Conservation (phyloP, 495 filamentous ascomycete species). For the Recurvomyces mirabilis region DNA sequence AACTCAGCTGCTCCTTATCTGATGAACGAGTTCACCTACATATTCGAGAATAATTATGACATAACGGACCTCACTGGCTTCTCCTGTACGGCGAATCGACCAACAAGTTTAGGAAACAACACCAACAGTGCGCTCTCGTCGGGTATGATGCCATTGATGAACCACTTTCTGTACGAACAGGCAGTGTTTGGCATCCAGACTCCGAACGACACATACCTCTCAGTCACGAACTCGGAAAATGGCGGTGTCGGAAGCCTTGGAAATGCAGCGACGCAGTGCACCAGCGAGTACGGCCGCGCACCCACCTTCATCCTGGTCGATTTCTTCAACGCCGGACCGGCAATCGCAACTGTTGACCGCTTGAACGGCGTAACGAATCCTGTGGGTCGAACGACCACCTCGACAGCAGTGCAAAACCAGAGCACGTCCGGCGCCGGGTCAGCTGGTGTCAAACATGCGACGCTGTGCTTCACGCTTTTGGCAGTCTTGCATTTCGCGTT, state of each 20-base stretch:
- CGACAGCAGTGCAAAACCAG: neutral
- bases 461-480: conserved; percentile 7
- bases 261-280: conserved; percentile 17
- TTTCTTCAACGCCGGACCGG: conserved; percentile 31
- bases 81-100: conserved; percentile 26
- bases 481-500: neutral
- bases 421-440: neutral
- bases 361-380: conserved; percentile 26
- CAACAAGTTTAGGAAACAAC: conserved; percentile 15
- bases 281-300: conserved; percentile 20
- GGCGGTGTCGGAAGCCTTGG: conserved; percentile 24
- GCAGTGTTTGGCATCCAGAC: conserved; percentile 22
- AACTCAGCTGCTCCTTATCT: conserved; percentile 27
- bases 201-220: conserved; percentile 7
- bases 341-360: conserved; percentile 26
- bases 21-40: conserved; percentile 31
- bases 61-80: conserved; percentile 23
- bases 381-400: conserved; percentile 15
- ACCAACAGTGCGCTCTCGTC: conserved; percentile 19
- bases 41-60: conserved; percentile 33
- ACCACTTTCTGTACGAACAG: conserved; percentile 23
- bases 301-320: conserved; percentile 26
- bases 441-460: neutral
- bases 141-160: conserved; percentile 30
- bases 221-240: conserved; percentile 20